These are phyloP conservation scores for Wickerhamomyces pijperi DNA, from an alignment of 805 yeast species.

Conservation along the genomic window DNA sequence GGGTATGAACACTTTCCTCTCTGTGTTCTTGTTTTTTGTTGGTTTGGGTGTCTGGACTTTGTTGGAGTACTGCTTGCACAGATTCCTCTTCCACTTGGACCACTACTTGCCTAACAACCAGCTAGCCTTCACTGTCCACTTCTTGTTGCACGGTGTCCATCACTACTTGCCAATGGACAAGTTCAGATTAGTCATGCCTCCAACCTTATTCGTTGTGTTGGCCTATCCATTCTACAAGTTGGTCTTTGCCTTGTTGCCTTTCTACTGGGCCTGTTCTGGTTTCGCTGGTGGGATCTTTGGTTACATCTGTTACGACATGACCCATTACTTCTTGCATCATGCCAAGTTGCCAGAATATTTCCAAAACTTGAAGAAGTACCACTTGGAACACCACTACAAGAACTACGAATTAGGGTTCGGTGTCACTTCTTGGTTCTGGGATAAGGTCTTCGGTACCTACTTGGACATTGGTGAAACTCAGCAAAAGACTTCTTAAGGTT, in stretches of 20 bases:
- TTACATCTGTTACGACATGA: conserved; percentile 80
- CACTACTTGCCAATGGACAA: conserved; percentile 97
- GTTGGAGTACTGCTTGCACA: conserved; percentile 77
- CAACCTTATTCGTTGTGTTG: conserved; percentile 63
- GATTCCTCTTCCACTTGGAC: conserved; percentile 91
- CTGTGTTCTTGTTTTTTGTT: conserved; percentile 50
- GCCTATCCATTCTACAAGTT: conserved; percentile 73
- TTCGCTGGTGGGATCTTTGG: conserved; percentile 96
- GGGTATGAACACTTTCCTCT: conserved; percentile 30
- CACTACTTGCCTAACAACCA: conserved; percentile 73
- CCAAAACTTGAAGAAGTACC: conserved; percentile 78
- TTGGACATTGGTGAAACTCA: conserved; percentile 27
- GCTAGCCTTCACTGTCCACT: conserved; percentile 69
- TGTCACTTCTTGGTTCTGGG: conserved; percentile 93
- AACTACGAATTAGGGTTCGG: conserved; percentile 96
- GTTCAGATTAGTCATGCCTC: conserved; percentile 91
- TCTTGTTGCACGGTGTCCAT: conserved; percentile 89
- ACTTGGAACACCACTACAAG: conserved; percentile 95
- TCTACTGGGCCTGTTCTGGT: conserved; percentile 77
- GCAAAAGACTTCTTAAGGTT: conserved; percentile 9
- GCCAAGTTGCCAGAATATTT: conserved; percentile 65
- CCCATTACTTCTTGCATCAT: conserved; percentile 94
- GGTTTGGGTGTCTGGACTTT: conserved; percentile 94
- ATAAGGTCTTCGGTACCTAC: conserved; percentile 76
- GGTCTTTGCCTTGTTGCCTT: conserved; percentile 71